These are phyloP conservation scores for Allium cepa DNA, from an alignment of 106 monocot genomes.

Conservation along the genomic window DNA sequence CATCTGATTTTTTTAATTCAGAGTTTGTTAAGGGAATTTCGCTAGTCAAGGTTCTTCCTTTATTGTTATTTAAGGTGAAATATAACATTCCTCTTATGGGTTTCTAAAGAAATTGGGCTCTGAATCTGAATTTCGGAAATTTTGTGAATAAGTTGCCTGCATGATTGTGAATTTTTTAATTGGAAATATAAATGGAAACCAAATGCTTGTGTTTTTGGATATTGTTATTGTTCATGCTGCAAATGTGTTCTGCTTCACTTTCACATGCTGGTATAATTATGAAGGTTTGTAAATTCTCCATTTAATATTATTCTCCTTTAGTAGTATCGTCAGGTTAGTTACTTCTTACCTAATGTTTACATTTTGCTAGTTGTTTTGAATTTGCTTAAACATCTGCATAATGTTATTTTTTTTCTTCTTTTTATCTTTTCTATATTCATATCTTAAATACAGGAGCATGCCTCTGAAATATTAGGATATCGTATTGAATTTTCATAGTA, in stretches of 20 bases:
- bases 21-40: conserved; percentile 5
- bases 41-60: conserved; percentile 10
- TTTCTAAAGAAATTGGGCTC: background rate
- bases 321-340: background rate
- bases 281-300: conserved; percentile 53
- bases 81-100: conserved; percentile 5
- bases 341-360: background rate
- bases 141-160: background rate
- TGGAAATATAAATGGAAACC: conserved; percentile 15
- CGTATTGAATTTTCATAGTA: no score
- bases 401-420: background rate
- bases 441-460: background rate
- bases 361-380: background rate
- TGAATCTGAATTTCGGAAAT: background rate
- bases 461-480: background rate
- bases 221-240: conserved; percentile 16
- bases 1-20: conserved; percentile 17
- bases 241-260: conserved; percentile 47
- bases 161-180: background rate
- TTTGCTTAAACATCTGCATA: background rate
- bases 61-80: conserved; percentile 6
- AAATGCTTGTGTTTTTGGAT: conserved; percentile 14
- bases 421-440: background rate
- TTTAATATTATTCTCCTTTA: background rate
- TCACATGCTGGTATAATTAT: conserved; percentile 91